Base-by-base conservation (phyloP, 805 yeast species). In the Candida oleophila region DNA sequence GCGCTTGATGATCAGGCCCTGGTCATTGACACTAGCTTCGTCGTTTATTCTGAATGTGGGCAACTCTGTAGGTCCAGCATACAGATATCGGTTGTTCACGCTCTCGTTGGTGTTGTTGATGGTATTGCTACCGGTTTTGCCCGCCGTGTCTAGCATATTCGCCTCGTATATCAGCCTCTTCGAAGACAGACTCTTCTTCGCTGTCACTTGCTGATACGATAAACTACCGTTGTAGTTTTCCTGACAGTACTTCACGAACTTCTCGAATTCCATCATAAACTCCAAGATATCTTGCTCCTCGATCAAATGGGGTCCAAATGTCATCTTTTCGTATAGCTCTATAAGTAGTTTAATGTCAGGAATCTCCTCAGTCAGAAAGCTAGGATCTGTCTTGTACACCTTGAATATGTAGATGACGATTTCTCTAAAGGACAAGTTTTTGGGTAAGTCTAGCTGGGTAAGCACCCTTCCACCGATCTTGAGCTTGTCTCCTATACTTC, bases 241-340 rank as follows among this genome's bases (percentile, higher is more conserved):
- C 19, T 36, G 45, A 11, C 25, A 20, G 22, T 35, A 42, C 35
- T 25, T 33, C 1, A 57, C 55, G 18, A 62, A 48, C 38, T 52
- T 55, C 20, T 55, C 58, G 42, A 59, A 56, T 30, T 54, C 58
- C 32, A 61, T 72, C 72, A 89, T 78, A 56, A 88, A 82, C 37
- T 69, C 74, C 22, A 79, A 63, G 56, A 90, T 81, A 36, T 84
- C 85, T 3, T 66, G 69, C 51, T 83, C 82, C 1, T 76, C 64
- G 15, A 89, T 79, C 15, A 80, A 72, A 16, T 70, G 62, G 2
- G 87, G 86, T 4, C 92, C 78, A 62, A 82, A 90, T 49, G 89
- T 70, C 33, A 85, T 71, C 42, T 70, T 68, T 53, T 90, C 96
- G 65, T 89, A 90, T 12, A 79, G 61, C 3, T 67, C 69, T 3